A percentile compares a stretch with the other conserved stretches of the same genome.
Evolutionary conservation across 1,139 yeast species (phyloP).

Genomic region (Casaregolazyma lundiana): DNA sequence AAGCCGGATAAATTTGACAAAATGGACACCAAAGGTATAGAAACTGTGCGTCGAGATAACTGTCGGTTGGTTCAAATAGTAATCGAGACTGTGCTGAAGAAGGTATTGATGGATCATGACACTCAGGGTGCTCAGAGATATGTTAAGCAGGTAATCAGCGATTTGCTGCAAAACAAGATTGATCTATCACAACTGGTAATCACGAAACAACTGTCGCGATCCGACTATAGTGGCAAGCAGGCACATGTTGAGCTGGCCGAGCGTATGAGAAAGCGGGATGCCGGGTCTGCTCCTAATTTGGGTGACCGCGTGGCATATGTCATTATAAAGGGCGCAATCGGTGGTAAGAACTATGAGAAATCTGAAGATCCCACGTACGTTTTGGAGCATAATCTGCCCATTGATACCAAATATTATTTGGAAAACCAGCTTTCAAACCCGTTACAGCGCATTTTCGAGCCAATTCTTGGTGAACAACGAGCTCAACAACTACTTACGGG

Average conservation of each 20-base stretch:
- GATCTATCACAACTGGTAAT: slow-evolving; percentile 93
- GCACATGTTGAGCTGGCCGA: slow-evolving; percentile 97
- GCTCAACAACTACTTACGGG: slow-evolving; percentile 73
- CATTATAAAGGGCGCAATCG: slow-evolving; percentile 72
- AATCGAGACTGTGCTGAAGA: slow-evolving; percentile 83
- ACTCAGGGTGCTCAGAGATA: slow-evolving; percentile 82
- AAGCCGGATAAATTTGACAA: slow-evolving; percentile 84
- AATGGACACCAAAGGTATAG: slow-evolving; percentile 98
- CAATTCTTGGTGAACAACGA: slow-evolving; percentile 81
- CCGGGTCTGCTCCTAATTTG: slow-evolving; percentile 92
- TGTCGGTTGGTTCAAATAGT: slow-evolving; percentile 93
- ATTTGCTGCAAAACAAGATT: slow-evolving; percentile 80
- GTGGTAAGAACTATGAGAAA: slow-evolving; percentile 87
- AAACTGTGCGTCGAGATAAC: slow-evolving; percentile 96
- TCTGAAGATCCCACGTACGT: slow-evolving; percentile 96
- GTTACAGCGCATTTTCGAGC: slow-evolving; percentile 87
- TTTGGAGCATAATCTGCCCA: slow-evolving; percentile 84
- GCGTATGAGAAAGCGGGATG: slow-evolving; percentile 93
- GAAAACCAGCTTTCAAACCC: slow-evolving; percentile 94
- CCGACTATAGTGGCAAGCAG: slow-evolving; percentile 92
- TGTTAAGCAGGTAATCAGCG: slow-evolving; percentile 85
- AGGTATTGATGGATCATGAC: slow-evolving; percentile 81
- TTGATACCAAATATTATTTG: slow-evolving; percentile 90
- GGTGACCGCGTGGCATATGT: slow-evolving; percentile 99
- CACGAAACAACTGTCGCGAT: slow-evolving; percentile 83